Base-by-base conservation (phyloP, 1,284 basidiomycete species). In the Wallemia ichthyophaga region DNA sequence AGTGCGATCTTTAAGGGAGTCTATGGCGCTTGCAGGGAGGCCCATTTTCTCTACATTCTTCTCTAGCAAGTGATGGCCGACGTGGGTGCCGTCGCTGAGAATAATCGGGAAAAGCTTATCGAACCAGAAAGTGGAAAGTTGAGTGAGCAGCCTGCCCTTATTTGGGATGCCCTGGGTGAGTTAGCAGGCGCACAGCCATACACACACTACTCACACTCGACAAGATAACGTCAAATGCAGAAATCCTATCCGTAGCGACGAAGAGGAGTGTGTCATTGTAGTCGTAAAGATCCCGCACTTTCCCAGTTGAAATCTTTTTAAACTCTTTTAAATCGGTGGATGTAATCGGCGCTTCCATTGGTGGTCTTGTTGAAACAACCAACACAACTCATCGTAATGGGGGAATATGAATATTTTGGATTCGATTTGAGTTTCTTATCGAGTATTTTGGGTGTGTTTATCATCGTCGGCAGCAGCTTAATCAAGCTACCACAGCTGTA, bases 91-190 rank as follows among this genome's bases (percentile, higher is more conserved):
- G 59, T 31, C 37, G 17, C n/a, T 37, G 62, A 32, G 69, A 62
- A 28, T 68, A 65, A 87, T 76, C 60, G 79, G 68, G 55, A 70
- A 71, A 37, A 92, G 79, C 67, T 83, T 83, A 59, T 82, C 72
- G 72, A 98, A 98, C 91, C 92, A 98, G 75, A 92, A 96, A 57
- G 84, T 73, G 19, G 91, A 95, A 62, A 96, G 79, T 62, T 81
- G 74, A 19, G 89, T 95, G 58, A 99, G 75, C 21, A 95, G 77
- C 65, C 81, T 81, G 61, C 94, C 92, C 71, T 98, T 96, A 65
- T 81, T 80, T 17, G 92, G 88, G 61, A 96, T 88, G 21, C 88
- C 88, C 91, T 91, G 69, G 58, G 26, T 13, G n/a, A 11, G 37
- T 11, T 25, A 37, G 25, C 33, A 27, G 24, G 37, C 9, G 27